Evolutionary conservation across 1,284 basidiomycete genomes (phyloP).

Genomic region (Phlebopus sp.): DNA sequence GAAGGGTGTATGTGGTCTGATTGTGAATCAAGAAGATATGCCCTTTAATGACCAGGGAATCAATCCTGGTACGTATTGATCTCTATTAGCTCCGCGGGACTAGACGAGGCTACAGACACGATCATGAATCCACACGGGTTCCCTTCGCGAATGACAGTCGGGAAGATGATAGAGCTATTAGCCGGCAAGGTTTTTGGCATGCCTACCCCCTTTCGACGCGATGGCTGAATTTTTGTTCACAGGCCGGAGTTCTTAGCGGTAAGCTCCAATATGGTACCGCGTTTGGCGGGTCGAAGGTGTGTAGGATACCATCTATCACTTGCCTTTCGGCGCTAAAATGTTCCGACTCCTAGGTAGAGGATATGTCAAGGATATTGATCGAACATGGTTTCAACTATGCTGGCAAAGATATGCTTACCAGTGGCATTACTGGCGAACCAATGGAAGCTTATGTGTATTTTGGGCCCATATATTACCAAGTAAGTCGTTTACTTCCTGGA

Average conservation of each 20-base stretch:
- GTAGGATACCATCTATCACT: constrained; percentile 5
- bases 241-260: constrained; percentile 88
- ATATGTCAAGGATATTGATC: constrained; percentile 95
- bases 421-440: constrained; percentile 95
- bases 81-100: background rate
- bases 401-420: constrained; percentile 98
- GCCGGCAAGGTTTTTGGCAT: constrained; percentile 78
- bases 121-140: constrained; percentile 99
- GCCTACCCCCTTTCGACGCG: constrained; percentile 2
- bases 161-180: constrained; percentile 98
- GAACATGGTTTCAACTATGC: constrained; percentile 96
- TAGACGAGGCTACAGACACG: constrained; percentile 60
- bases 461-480: constrained; percentile 98
- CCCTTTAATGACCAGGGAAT: constrained; percentile 99
- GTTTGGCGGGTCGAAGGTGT: constrained; percentile 93
- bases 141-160: constrained; percentile 99
- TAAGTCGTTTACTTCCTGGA: constrained; percentile 30
- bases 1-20: constrained; percentile 98
- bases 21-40: constrained; percentile 99
- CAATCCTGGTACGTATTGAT: constrained; percentile 63
- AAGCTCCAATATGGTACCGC: constrained; percentile 93
- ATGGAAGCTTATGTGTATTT: constrained; percentile 98
- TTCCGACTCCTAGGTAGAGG: constrained; percentile 69
- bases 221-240: constrained; percentile 16
- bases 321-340: constrained; percentile 12